These are phyloP conservation scores for Singerocomus inundabilis DNA, from an alignment of 1,284 basidiomycete genomes.

Conservation along the genomic window DNA sequence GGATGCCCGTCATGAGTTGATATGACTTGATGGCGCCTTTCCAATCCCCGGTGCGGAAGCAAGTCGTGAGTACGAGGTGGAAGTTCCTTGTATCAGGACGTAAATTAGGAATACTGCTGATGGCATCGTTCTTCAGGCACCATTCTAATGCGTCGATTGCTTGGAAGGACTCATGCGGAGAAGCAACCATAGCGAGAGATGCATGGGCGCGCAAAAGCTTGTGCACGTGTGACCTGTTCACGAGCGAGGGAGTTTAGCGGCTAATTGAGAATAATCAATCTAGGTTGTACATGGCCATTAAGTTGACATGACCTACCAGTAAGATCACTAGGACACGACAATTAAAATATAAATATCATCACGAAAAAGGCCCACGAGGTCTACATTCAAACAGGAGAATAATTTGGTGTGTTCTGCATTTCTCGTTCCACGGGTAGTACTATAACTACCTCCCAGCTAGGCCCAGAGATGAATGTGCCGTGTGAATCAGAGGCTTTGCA, in stretches of 20 bases:
- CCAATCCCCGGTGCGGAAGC: constrained; percentile 65
- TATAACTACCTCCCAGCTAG: too few relatives aligned
- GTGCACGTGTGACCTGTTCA: constrained; percentile 56
- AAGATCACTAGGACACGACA: too few relatives aligned
- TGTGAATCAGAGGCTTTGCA: too few relatives aligned
- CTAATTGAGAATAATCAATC: too few relatives aligned
- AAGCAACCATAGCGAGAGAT: constrained; percentile 38
- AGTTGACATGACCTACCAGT: too few relatives aligned
- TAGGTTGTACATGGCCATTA: too few relatives aligned
- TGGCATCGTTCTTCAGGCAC: constrained; percentile 53
- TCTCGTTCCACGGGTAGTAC: too few relatives aligned
- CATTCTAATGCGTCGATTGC: constrained; percentile 60
- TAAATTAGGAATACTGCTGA: constrained; percentile 41
- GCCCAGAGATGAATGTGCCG: too few relatives aligned
- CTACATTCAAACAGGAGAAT: too few relatives aligned
- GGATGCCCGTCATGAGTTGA: constrained; percentile 66
- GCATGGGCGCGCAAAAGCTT: constrained; percentile 54
- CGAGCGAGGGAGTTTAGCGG: constrained; percentile 39
- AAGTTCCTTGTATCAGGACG: constrained; percentile 51
- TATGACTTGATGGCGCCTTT: constrained; percentile 51
- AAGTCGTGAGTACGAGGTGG: constrained; percentile 54
- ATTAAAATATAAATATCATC: too few relatives aligned
- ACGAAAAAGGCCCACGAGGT: too few relatives aligned
- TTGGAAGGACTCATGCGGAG: constrained; percentile 33
- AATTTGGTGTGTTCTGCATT: too few relatives aligned